phyloP scores from a whole-genome alignment of 257 asterid species.

The Euphrasia confusa region DNA sequence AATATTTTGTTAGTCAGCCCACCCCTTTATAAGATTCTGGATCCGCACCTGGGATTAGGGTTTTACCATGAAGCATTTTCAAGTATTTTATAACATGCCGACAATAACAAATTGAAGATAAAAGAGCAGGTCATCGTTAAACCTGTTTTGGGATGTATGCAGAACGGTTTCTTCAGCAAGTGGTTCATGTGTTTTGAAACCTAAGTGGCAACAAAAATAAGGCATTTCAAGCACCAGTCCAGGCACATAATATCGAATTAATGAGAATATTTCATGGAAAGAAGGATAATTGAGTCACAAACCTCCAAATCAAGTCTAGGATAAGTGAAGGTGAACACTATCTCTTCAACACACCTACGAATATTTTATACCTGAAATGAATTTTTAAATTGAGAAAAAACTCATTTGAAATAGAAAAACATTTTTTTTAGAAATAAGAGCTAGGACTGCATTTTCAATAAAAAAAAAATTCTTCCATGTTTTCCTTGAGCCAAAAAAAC shows the following conservation, averaged over 20 bases:
- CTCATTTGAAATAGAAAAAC: conserved; percentile 9
- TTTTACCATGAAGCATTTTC: conserved; percentile 11
- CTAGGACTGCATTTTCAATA: conserved; percentile 9
- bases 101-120: conserved; percentile 12
- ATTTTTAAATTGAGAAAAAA: neutral
- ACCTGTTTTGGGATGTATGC: conserved; percentile 95
- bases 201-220: conserved; percentile 33
- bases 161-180: conserved; percentile 88
- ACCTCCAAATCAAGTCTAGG: conserved; percentile 98
- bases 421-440: neutral
- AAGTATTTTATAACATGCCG: conserved; percentile 1
- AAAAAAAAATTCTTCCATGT: neutral
- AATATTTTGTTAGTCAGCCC: too few species aligned
- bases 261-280: neutral
- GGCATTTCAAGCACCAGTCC: conserved; percentile 12
- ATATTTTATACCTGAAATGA: conserved; percentile 47
- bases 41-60: too few species aligned
- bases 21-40: too few species aligned
- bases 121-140: conserved; percentile 3
- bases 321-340: conserved; percentile 74
- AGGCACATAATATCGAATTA: conserved; percentile 3
- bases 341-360: conserved; percentile 82
- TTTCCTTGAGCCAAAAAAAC: neutral
- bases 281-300: conserved; percentile 19
- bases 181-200: conserved; percentile 90